phyloP scores from a whole-genome alignment of 805 yeast genomes.

The Starmerella bacillaris region DNA sequence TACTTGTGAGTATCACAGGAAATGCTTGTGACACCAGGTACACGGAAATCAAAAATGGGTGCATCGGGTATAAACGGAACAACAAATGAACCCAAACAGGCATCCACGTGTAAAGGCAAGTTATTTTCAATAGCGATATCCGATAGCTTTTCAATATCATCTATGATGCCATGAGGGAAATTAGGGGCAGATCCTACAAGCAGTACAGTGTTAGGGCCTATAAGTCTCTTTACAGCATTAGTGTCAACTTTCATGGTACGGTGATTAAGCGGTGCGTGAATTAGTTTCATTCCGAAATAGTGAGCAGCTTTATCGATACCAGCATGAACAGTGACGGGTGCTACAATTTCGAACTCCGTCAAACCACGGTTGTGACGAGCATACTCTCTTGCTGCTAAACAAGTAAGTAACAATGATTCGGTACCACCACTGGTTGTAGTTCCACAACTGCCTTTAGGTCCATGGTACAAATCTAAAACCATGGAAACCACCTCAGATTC shows the following conservation, averaged over 20 bases:
- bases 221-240: slow-evolving; percentile 39
- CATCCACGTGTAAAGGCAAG: slow-evolving; percentile 90
- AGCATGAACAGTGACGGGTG: slow-evolving; percentile 84
- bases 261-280: slow-evolving; percentile 61
- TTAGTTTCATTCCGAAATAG: slow-evolving; percentile 72
- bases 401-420: slow-evolving; percentile 72
- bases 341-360: slow-evolving; percentile 63
- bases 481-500: slow-evolving; percentile 87
- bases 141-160: slow-evolving; percentile 62
- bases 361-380: slow-evolving; percentile 38
- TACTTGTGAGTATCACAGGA: slow-evolving; percentile 99
- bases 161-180: slow-evolving; percentile 91
- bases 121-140: slow-evolving; percentile 41
- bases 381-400: slow-evolving; percentile 71
- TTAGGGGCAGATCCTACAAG: slow-evolving; percentile 91
- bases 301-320: slow-evolving; percentile 86
- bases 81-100: slow-evolving; percentile 85
- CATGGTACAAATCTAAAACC: slow-evolving; percentile 67
- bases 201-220: slow-evolving; percentile 64
- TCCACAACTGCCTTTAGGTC: slow-evolving; percentile 60
- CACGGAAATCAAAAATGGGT: slow-evolving; percentile 64
- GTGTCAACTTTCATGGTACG: slow-evolving; percentile 50
- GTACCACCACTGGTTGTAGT: slow-evolving; percentile 90
- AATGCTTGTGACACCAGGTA: slow-evolving; percentile 84
- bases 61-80: slow-evolving; percentile 53